Base-by-base conservation (phyloP, 208 protist species). In the Trypanosoma conorhini region DNA sequence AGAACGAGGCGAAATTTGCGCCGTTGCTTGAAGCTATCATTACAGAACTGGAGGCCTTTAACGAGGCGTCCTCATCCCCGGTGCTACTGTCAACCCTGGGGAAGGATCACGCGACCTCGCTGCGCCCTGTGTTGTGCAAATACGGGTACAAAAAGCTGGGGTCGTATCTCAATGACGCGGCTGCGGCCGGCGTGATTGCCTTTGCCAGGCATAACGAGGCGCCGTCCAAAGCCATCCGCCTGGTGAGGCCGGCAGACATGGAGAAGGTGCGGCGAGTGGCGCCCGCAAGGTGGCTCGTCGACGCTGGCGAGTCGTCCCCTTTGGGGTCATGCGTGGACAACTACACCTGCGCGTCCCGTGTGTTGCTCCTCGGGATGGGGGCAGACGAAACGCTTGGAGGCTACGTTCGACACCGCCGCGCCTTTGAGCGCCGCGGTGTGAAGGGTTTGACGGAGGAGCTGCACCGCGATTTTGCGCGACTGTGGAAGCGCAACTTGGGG, bases 321-420 rank as follows among this genome's bases (percentile, higher is more conserved):
- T 69, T 65, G 12, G 61, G 70, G 0, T 80, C 70, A 17, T 82
- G 68, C n/a, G 85, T 66, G 42, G 44, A 66, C 10, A 26, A 82
- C 67, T 92, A 91, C 77, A 71, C 64, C 7, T 88, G 81, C 0
- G 55, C 68, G 9, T 88, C 94, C 2, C 86, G 88, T 50, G 94
- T 98, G 40, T 72, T 99, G 56, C 83, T 98, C 54, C 79, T 98
- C 13, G 97, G 97, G 22, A 96, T 98, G 77, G 98, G 98, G 0
- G 96, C 97, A 3, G 98, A 99, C 72, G 98, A 99, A 81, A 97
- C 95, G 30, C 86, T 98, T 2, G 97, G 94, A 22, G 98, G 98
- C 1, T 99, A 99, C 81, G 91, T 87, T 5, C 86, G 97, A 44
- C 97, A 99, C 79, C 89, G 94, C 10, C 92, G 85, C 44, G 85